Conservation (phyloP, 1,284 basidiomycete species). For the Limonomyces culmigenus region DNA sequence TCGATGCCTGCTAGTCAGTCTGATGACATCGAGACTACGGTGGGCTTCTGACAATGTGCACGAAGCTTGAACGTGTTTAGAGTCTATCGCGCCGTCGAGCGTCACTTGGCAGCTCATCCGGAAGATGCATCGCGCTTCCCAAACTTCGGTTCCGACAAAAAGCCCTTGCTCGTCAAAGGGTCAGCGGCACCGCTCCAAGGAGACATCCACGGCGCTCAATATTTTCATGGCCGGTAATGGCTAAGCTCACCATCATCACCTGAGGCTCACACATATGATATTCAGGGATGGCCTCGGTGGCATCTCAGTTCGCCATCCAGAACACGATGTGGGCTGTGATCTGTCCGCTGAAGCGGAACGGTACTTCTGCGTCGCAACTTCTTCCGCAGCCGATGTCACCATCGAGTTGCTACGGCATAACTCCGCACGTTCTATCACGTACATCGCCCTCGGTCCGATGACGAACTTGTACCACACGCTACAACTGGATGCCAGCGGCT, state of each 20-base stretch:
- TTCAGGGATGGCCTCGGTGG: slow-evolving; percentile 67
- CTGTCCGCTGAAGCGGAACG: slow-evolving; percentile 18
- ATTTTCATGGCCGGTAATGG: slow-evolving; percentile 73
- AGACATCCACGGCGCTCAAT: slow-evolving; percentile 64
- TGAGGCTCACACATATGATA: neutral
- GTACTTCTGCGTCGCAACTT: slow-evolving; percentile 31
- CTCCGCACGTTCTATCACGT: slow-evolving; percentile 54
- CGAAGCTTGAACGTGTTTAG: slow-evolving; percentile 63
- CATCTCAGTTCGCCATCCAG: slow-evolving; percentile 59
- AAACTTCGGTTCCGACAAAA: slow-evolving; percentile 31
- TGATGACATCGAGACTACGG: too few species aligned
- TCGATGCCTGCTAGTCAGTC: slow-evolving; percentile 38
- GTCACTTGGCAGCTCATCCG: slow-evolving; percentile 46
- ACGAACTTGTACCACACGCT: slow-evolving; percentile 72
- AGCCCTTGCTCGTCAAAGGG: slow-evolving; percentile 53
- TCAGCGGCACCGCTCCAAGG: slow-evolving; percentile 64
- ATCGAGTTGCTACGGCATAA: slow-evolving; percentile 46
- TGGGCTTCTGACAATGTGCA: slow-evolving; percentile 10
- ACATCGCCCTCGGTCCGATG: slow-evolving; percentile 77
- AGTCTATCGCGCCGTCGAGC: slow-evolving; percentile 54
- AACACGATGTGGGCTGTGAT: slow-evolving; percentile 33
- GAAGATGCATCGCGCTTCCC: slow-evolving; percentile 40
- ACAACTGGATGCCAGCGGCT: slow-evolving; percentile 34
- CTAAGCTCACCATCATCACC: too few species aligned
- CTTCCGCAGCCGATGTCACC: slow-evolving; percentile 44